Conservation (phyloP, 306 rosid species). For the Neltuma alba region DNA sequence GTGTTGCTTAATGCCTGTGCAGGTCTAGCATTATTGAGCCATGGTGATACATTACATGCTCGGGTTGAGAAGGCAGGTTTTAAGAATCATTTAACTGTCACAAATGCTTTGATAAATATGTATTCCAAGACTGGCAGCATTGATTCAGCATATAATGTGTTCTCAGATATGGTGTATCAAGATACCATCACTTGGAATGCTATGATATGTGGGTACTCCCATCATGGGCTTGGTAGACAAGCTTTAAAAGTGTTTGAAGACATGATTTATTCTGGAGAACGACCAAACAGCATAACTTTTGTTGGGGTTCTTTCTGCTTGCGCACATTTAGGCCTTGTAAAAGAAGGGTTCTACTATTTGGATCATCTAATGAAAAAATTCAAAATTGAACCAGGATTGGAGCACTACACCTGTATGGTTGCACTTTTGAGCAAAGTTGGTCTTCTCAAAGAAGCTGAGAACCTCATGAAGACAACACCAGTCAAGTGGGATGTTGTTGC, state of each 20-base stretch:
- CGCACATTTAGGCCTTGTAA: constrained; percentile 57
- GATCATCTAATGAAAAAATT: constrained; percentile 50
- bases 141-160: constrained; percentile 57
- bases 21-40: constrained; percentile 52
- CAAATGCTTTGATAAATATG: constrained; percentile 69
- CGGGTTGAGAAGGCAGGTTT: constrained; percentile 59
- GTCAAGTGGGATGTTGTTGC: constrained; percentile 79
- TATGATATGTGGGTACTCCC: constrained; percentile 69
- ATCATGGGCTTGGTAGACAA: constrained; percentile 70
- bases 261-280: constrained; percentile 51
- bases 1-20: constrained; percentile 70
- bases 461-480: constrained; percentile 67
- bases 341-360: constrained; percentile 59
- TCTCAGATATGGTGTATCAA: constrained; percentile 42
- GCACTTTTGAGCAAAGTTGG: constrained; percentile 69
- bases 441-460: constrained; percentile 63
- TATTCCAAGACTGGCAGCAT: constrained; percentile 71
- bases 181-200: constrained; percentile 64
- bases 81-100: constrained; percentile 49
- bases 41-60: constrained; percentile 60
- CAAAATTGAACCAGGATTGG: constrained; percentile 68
- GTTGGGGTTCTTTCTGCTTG: constrained; percentile 67
- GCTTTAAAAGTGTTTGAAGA: constrained; percentile 58
- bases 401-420: constrained; percentile 82
- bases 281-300: constrained; percentile 58